Percentiles rank a stretch among this genome's conserved stretches.
Evolutionary conservation across 371 early-diverging fungal species (phyloP).

Genomic region (Rhizopus stolonifer): DNA sequence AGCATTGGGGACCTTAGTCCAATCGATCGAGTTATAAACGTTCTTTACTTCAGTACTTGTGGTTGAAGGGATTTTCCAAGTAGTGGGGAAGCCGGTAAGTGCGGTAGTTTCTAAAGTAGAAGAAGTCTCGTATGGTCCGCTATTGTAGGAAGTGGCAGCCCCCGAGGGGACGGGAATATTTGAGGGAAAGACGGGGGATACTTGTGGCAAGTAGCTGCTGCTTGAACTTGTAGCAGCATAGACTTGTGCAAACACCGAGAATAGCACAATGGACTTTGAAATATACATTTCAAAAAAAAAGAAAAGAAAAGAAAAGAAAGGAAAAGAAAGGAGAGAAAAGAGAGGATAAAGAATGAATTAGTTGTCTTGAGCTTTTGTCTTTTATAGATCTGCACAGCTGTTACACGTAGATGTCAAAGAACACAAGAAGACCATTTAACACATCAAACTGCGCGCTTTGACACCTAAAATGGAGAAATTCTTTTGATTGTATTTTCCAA

Average conservation of each 20-base stretch:
- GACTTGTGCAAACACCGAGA: constrained; percentile 2
- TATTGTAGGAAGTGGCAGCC: constrained; percentile 30
- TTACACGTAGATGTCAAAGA: not conserved
- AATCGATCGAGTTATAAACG: constrained; percentile 24
- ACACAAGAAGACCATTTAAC: not conserved
- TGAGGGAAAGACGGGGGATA: constrained; percentile 40
- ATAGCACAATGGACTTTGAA: not conserved
- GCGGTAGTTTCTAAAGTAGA: constrained; percentile 10
- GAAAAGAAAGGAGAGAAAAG: not conserved
- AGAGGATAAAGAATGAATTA: too few relatives aligned
- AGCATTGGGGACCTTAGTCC: constrained; percentile 24
- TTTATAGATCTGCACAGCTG: too few relatives aligned
- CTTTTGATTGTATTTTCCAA: not conserved
- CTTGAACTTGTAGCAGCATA: constrained; percentile 9
- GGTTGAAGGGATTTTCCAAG: constrained; percentile 22
- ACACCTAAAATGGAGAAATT: not conserved
- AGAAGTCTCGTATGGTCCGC: constrained; percentile 21
- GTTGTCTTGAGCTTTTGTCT: too few relatives aligned
- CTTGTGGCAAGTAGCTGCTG: constrained; percentile 5
- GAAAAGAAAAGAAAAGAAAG: too few relatives aligned
- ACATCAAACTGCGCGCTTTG: not conserved
- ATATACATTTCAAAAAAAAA: constrained; percentile 1
- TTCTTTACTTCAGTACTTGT: constrained; percentile 19
- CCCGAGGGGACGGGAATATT: constrained; percentile 24
- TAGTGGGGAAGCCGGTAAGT: constrained; percentile 16